Evolutionary conservation across 2,329 filamentous ascomycete species (phyloP), one percentile per base, ranked within the genome.

Genomic region (Ceratocystis alfenasii): DNA sequence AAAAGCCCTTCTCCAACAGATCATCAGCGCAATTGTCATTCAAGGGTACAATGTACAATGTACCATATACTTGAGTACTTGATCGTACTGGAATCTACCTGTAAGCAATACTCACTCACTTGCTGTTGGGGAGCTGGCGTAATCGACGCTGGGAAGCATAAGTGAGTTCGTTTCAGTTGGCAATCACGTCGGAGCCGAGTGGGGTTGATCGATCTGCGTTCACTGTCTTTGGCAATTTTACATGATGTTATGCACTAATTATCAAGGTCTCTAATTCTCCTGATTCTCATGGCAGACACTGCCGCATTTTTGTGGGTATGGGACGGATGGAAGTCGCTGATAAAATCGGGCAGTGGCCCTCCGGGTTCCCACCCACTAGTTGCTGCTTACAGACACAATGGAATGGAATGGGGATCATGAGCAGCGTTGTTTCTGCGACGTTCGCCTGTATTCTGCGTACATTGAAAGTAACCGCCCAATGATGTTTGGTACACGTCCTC

Each of bases 91-190:
- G 3, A 53, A 53, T 25, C 10, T 25, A 25, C 3, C 22, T 28
- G 48, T 53, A 28, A 53, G 48, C 48, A 53, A 53, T 28, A 25
- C n/a, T 1, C 8, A 5, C n/a, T 5, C 7, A 2, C 5, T 8
- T 25, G 5, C 3, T 25, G 20, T 7, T 48, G 20, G 20, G 22
- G 22, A 28, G 48, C 48, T 53, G 48, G 48, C 48, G 48, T 53
- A 25, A 53, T 53, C 48, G 22, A 53, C 22, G 48, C 2, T 25
- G 48, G 25, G 17, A 25, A 8, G 48, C 48, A 53, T 53, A 28
- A 53, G 48, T 28, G 48, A 53, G 20, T 53, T 53, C 20, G 48
- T 53, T 53, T 53, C 48, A 53, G 48, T 28, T 53, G 22, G 48
- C 8, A 53, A 25, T 53, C 6, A 25, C 48, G 22, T 15, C 22